Conservation (phyloP, 2,329 filamentous ascomycete species). For the Microthyrium microscopicum region DNA sequence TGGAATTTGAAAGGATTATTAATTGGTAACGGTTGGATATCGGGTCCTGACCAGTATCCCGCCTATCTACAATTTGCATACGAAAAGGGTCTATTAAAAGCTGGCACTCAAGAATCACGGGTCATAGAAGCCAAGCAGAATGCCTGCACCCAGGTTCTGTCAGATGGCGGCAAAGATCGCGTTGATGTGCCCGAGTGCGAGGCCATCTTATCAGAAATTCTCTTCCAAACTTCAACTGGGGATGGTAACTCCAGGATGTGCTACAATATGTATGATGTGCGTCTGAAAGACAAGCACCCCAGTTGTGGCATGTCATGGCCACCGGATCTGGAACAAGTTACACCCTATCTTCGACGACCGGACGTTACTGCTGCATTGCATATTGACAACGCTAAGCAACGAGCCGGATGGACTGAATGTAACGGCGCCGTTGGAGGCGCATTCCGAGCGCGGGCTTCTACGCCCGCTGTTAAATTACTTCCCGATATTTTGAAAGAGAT, state of each 20-base stretch:
- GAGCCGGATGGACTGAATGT: slow-evolving; percentile 84
- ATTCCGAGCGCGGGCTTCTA: slow-evolving; percentile 55
- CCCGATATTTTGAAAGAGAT: slow-evolving; percentile 64
- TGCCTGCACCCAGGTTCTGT: slow-evolving; percentile 46
- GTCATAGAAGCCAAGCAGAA: slow-evolving; percentile 52
- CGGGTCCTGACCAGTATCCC: slow-evolving; percentile 75
- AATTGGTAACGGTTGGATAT: slow-evolving; percentile 97
- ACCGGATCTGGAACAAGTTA: slow-evolving; percentile 60
- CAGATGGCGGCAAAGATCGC: slow-evolving; percentile 39
- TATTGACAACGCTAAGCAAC: slow-evolving; percentile 63
- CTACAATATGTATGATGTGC: slow-evolving; percentile 94
- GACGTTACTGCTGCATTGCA: slow-evolving; percentile 72
- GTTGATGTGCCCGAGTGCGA: slow-evolving; percentile 64
- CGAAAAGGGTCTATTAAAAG: slow-evolving; percentile 53
- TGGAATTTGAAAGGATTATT: slow-evolving; percentile 78
- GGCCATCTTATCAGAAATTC: slow-evolving; percentile 53
- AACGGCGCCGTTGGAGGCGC: slow-evolving; percentile 57
- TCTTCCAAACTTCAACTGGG: slow-evolving; percentile 39
- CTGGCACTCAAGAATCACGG: slow-evolving; percentile 45
- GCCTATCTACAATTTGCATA: slow-evolving; percentile 73
- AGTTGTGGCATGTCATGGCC: slow-evolving; percentile 98
- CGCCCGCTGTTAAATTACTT: slow-evolving; percentile 56
- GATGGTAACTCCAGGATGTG: slow-evolving; percentile 38
- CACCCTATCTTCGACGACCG: slow-evolving; percentile 66
- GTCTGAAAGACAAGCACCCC: slow-evolving; percentile 61